Base-by-base conservation (phyloP, 2,329 filamentous ascomycete genomes). In the Hawksworthiomyces lignivorus region DNA sequence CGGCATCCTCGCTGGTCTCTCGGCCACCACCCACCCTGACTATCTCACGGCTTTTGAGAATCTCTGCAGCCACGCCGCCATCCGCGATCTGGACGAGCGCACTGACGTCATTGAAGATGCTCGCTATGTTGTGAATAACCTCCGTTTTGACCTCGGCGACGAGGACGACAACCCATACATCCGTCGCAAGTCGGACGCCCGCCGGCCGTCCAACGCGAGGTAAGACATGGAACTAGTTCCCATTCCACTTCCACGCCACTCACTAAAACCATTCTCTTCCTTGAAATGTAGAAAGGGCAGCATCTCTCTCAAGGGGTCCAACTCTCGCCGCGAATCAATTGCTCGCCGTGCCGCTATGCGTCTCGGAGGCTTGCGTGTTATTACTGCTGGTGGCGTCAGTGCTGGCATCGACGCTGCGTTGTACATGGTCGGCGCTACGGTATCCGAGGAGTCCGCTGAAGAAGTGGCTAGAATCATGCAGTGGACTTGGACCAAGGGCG, bases 51-150 rank as follows among this genome's bases (percentile, higher is more conserved):
- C 77, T 51, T 79, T 94, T 57, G 87, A 92, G 70, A 88, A 80
- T 54, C 65, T 88, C 52, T 88, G 84, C 70, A 84, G 83, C 61
- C 80, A 86, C 50, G 77, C 80, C 36, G 76, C 83, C 34, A 76
- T 77, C 44, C 72, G 79, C 49, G 79, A 85, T 60, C 69, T 84
- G 51, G 75, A 78, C 43, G 82, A 88, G 67, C 81, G 84, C 57
- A 87, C 84, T 54, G 85, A 92, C 56, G 83, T 92, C 49, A 75
- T 90, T 56, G 85, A 92, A 57, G 82, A 86, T 50, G 73, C 74
- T 56, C 76, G 86, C 56, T 94, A 92, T 59, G 86, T 94, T 17
- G 87, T 94, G 61, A 94, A 94, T 72, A 92, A 94, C 65, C 80
- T 88, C 46, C 83, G 87, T 53, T 94, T 90, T 61, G 86, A 92